phyloP scores from a whole-genome alignment of 768 basidiomycete species.

The Hygrocybe coccinea region DNA sequence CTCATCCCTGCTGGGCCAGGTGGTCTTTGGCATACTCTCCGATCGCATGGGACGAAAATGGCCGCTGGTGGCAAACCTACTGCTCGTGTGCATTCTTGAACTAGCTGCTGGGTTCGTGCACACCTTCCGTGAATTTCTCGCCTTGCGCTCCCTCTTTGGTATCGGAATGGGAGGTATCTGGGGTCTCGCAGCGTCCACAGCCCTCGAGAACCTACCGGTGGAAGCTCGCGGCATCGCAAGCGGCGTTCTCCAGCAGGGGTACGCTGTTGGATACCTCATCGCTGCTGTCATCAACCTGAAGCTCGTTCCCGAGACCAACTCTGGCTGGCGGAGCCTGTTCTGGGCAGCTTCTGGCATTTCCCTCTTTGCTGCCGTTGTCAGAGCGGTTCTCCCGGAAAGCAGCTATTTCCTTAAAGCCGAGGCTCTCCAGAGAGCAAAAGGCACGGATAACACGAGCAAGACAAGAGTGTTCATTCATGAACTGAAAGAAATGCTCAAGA shows the following conservation, averaged over 20 bases:
- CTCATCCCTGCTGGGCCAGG: conserved; percentile 25
- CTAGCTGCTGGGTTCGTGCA: conserved; percentile 78
- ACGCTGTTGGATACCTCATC: conserved; percentile 78
- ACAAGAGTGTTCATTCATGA: conserved; percentile 70
- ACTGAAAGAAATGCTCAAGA: conserved; percentile 68
- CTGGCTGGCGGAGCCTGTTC: conserved; percentile 74
- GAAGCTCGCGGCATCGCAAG: conserved; percentile 80
- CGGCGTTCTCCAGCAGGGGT: conserved; percentile 85
- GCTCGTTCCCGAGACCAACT: conserved; percentile 43
- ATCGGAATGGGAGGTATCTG: conserved; percentile 88
- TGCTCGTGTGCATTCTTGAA: conserved; percentile 67
- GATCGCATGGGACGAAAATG: conserved; percentile 93
- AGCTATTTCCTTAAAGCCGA: conserved; percentile 63
- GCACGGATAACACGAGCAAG: conserved; percentile 52
- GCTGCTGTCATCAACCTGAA: conserved; percentile 79
- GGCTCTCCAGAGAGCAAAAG: conserved; percentile 52
- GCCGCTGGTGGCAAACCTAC: conserved; percentile 76
- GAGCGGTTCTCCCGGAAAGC: conserved; percentile 73
- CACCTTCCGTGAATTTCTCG: conserved; percentile 76
- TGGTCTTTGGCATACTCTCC: conserved; percentile 79
- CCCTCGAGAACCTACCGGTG: conserved; percentile 85
- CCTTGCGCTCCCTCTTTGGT: conserved; percentile 76
- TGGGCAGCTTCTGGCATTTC: conserved; percentile 73
- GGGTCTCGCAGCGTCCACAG: conserved; percentile 77
- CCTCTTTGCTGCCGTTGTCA: conserved; percentile 60